Base-by-base conservation (phyloP, 129 eudicot species). In the Oenanthe sinensis region DNA sequence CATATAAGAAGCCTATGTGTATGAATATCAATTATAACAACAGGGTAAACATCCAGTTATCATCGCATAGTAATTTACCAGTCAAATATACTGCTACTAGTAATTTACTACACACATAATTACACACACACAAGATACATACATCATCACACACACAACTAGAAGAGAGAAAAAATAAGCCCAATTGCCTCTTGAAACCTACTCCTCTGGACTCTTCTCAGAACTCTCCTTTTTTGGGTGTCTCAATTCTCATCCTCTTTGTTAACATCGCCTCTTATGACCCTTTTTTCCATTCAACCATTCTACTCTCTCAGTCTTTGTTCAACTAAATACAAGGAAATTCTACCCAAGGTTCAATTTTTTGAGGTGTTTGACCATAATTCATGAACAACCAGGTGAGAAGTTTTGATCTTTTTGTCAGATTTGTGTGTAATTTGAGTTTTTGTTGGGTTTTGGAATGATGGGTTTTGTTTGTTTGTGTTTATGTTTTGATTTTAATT, bases 301-400 rank as follows among this genome's bases (percentile, higher is more conserved):
- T 60, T 60, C 33, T n/a, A 24, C 68, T 24, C 26, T 6, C 3
- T n/a, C 6, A 24, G 68, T 60, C 68, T 60, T 60, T 60, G 68
- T 60, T 60, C 13, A 60, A 58, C 30, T n/a, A n/a, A 6, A 2
- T 13, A 24, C 68, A 60, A 24, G 68, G n/a, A 60, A 60, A 60
- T 60, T 60, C 33, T 60, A n/a, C 33, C 13, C 12, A 4, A n/a
- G 7, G 46, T 40, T 9, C 50, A 54, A 28, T 48, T 75, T 39
- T 72, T 54, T 42, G 73, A 36, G 30, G 24, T 44, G 60, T 74
- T 77, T 65, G 81, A 72, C 70, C 49, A 20, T 39, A 52, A 65
- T 68, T 75, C n/a, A 39, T 50, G 74, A 69, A 74, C 5, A 36
- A 79, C 81, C 88, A 85, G 85, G 88, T 85, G 78, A 85, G 85